Evolutionary conservation across 2,329 filamentous ascomycete species (phyloP).

Genomic region (Volutella citrinella): DNA sequence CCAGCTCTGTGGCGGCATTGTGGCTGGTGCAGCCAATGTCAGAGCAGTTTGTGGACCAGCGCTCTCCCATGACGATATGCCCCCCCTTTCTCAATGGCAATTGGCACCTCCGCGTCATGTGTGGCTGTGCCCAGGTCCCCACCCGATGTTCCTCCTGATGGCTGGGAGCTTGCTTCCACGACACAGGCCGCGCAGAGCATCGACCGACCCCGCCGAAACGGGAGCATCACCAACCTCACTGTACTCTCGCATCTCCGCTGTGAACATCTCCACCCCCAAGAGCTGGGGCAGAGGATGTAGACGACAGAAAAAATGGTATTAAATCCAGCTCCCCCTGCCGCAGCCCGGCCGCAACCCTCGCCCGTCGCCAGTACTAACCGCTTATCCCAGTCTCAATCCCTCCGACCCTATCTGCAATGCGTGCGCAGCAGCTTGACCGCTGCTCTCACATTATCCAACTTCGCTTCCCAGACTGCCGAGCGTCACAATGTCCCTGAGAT

Average conservation of each 20-base stretch:
- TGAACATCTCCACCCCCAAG: constrained; percentile 3
- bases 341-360: constrained; percentile 12
- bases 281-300: too few relatives aligned
- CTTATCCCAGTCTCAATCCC: constrained; percentile 76
- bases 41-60: too few relatives aligned
- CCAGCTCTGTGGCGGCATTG: too few relatives aligned
- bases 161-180: too few relatives aligned
- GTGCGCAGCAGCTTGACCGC: constrained; percentile 93
- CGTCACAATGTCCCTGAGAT: constrained; percentile 98
- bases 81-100: too few relatives aligned
- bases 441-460: constrained; percentile 85
- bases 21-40: too few relatives aligned
- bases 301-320: constrained; percentile 6
- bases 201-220: constrained; percentile 23
- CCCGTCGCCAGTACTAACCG: constrained; percentile 16
- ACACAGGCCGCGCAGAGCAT: too few relatives aligned
- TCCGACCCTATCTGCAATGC: constrained; percentile 93
- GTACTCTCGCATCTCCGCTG: constrained; percentile 11
- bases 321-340: constrained; percentile 4
- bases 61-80: too few relatives aligned
- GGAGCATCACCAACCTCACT: constrained; percentile 9
- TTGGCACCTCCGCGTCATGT: too few relatives aligned
- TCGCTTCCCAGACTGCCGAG: constrained; percentile 94
- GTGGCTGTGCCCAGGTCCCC: too few relatives aligned
- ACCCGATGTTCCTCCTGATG: too few relatives aligned